phyloP scores from a whole-genome alignment of 2,329 filamentous ascomycete genomes.

The Colletotrichum sp. region DNA sequence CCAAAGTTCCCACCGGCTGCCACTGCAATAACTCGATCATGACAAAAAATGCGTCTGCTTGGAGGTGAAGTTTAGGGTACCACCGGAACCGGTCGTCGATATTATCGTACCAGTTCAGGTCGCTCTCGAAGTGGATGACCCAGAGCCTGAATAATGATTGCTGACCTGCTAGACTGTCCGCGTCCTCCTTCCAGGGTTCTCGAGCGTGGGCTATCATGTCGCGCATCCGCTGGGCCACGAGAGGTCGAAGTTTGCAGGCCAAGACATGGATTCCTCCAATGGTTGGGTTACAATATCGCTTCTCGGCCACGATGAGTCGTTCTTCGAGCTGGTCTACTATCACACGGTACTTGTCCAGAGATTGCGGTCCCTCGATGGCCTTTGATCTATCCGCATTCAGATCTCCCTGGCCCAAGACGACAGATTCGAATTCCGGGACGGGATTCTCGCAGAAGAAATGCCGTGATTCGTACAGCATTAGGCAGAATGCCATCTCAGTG shows the following conservation, averaged over 20 bases:
- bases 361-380: conserved; percentile 39
- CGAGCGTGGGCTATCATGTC: conserved; percentile 51
- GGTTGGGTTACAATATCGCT: conserved; percentile 52
- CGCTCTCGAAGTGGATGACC: conserved; percentile 52
- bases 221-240: conserved; percentile 52
- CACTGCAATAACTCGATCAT: conserved; percentile 58
- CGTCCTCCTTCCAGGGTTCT: conserved; percentile 52
- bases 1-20: conserved; percentile 48
- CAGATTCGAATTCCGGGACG: conserved; percentile 45
- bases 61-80: conserved; percentile 60
- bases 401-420: conserved; percentile 39
- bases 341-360: conserved; percentile 46
- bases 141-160: conserved; percentile 62
- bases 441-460: conserved; percentile 49
- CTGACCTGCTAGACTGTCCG: conserved; percentile 51
- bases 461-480: conserved; percentile 51
- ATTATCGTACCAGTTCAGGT: conserved; percentile 46
- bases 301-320: conserved; percentile 48
- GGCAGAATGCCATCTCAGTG: conserved; percentile 12
- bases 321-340: conserved; percentile 47
- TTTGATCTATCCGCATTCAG: conserved; percentile 53
- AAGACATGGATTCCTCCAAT: conserved; percentile 58
- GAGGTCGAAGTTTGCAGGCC: conserved; percentile 48
- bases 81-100: conserved; percentile 56
- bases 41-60: conserved; percentile 60